Base-by-base conservation (phyloP, 495 filamentous ascomycete species). In the Hapsidospora chrysogenum region DNA sequence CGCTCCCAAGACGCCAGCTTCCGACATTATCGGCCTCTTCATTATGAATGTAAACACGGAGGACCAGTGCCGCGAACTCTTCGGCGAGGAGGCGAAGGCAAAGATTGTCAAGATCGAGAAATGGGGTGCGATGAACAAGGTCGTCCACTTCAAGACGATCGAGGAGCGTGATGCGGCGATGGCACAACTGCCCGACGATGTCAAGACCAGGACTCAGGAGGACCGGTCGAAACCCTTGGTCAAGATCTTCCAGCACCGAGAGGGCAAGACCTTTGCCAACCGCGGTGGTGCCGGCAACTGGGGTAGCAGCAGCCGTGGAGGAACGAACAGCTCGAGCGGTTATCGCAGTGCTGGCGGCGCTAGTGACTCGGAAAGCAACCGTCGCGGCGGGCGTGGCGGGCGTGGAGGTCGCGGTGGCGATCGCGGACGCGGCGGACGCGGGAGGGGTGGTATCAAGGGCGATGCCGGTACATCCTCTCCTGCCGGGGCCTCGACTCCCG, bases 21-120 rank as follows among this genome's bases (percentile, higher is more conserved):
- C 66, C 17, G 58, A 54, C 33, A 68, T 76, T 47, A 78, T 80
- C 39, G 85, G 76, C 15, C 67, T 99, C 2, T 95, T 93, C 51
- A 67, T 96, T 11, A 76, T 76, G 52, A 80, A 81, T 36, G 70
- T 84, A 17, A 76, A 75, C 30, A 76, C 66, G 34, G 78, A 80
- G 36, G 78, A 92, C 17, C 79, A 78, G 15, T 76, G 79, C 4
- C 78, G 78, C 22, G 74, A 80, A 21, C 63, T 87, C 4, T 83
- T 99, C 45, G 52, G 70, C 3, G 75, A 92, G 9, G 82, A 92
- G 41, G 82, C 92, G 49, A 76, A 72, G 51, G 47, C 62, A 9
- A 92, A 86, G 56, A 78, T 93, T 35, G 36, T 60, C 28, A 76
- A 78, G 53, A 68, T 95, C 29, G 83, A 93, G 33, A 80, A 78